phyloP scores from a whole-genome alignment of 192 early-diverging fungal genomes.

The Kappamyces sp. region DNA sequence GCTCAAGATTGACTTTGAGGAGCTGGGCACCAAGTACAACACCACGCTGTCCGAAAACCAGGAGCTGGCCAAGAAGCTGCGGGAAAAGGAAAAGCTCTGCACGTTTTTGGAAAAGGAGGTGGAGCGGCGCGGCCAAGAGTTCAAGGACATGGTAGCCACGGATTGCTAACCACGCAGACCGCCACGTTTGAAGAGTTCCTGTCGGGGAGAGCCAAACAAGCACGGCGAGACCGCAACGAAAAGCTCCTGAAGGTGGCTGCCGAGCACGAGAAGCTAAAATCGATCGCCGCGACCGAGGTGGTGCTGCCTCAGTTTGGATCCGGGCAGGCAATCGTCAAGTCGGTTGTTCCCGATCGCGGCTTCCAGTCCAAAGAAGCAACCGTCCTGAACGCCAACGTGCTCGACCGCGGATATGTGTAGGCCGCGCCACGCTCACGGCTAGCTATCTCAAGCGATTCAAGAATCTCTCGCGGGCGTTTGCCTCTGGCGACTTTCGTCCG shows the following conservation, averaged over 20 bases:
- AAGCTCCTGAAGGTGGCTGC: conserved; percentile 32
- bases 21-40: conserved; percentile 43
- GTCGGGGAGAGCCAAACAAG: conserved; percentile 34
- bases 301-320: too few relatives aligned
- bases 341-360: too few relatives aligned
- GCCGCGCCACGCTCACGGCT: neutral
- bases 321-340: too few relatives aligned
- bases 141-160: conserved; percentile 36
- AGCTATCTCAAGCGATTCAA: conserved; percentile 55
- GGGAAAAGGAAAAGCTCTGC: conserved; percentile 47
- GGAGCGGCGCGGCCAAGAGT: conserved; percentile 44
- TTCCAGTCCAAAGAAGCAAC: conserved; percentile 18
- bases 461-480: conserved; percentile 50
- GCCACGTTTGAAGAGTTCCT: conserved; percentile 58
- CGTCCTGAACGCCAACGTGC: conserved; percentile 27
- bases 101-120: conserved; percentile 54
- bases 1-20: conserved; percentile 44
- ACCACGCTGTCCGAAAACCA: conserved; percentile 34
- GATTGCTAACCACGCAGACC: conserved; percentile 25
- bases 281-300: too few relatives aligned
- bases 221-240: conserved; percentile 37
- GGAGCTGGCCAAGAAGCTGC: conserved; percentile 35
- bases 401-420: conserved; percentile 48
- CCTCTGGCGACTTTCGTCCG: conserved; percentile 48
- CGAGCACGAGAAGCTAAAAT: too few relatives aligned